Conservation (phyloP, 2,329 filamentous ascomycete species). For the Escovopsis sp. region DNA sequence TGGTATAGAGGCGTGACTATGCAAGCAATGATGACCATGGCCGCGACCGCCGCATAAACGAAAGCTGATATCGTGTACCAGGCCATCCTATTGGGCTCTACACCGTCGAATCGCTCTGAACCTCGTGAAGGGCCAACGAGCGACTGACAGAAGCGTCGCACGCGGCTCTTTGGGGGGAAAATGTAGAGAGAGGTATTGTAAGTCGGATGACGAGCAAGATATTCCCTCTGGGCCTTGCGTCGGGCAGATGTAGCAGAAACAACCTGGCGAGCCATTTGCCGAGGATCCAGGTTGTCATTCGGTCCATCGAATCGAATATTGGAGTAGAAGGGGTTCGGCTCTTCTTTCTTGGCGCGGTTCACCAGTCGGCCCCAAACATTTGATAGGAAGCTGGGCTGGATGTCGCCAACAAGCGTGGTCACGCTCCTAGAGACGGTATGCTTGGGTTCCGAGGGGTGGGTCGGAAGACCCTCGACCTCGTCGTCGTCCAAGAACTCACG, state of each 20-base stretch:
- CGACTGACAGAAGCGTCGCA: constrained; percentile 72
- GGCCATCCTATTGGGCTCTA: constrained; percentile 72
- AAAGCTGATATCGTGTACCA: constrained; percentile 93
- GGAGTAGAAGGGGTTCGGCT: constrained; percentile 93
- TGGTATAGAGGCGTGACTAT: constrained; percentile 92
- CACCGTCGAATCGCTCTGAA: constrained; percentile 71
- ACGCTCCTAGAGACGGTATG: constrained; percentile 10
- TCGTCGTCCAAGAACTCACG: constrained; percentile 86
- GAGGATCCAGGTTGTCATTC: constrained; percentile 69
- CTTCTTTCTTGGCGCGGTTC: constrained; percentile 43
- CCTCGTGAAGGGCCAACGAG: constrained; percentile 87
- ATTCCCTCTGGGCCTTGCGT: constrained; percentile 81
- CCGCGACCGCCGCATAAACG: constrained; percentile 84
- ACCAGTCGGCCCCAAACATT: constrained; percentile 46
- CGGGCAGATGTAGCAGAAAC: constrained; percentile 70
- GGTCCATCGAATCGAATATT: constrained; percentile 52
- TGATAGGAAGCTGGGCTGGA: constrained; percentile 44
- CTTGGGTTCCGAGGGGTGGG: constrained; percentile 8
- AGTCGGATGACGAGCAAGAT: constrained; percentile 68
- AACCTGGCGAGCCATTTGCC: constrained; percentile 80
- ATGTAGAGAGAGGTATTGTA: constrained; percentile 91
- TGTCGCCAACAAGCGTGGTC: constrained; percentile 25
- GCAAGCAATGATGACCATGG: constrained; percentile 95
- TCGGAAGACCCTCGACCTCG: constrained; percentile 14
- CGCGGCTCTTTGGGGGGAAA: constrained; percentile 61